phyloP scores from a whole-genome alignment of 2,329 filamentous ascomycete genomes.

The Ceratocystis ficicola region DNA sequence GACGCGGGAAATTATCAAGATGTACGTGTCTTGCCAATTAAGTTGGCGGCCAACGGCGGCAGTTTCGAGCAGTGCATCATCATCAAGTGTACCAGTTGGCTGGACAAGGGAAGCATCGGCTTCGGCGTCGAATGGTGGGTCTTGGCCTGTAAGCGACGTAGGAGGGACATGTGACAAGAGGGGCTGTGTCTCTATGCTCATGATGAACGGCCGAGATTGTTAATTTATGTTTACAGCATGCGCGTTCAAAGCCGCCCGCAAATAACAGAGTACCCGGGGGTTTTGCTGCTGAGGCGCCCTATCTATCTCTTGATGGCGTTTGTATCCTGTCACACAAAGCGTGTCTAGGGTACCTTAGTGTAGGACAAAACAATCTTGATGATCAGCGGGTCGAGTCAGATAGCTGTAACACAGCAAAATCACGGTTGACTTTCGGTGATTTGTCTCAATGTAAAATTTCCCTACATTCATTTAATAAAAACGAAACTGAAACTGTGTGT shows the following conservation, averaged over 20 bases:
- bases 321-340: background rate
- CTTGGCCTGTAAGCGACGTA: background rate
- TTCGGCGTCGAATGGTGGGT: background rate
- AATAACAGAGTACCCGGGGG: background rate
- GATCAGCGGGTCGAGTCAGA: no score
- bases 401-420: background rate
- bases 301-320: background rate
- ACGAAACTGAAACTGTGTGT: background rate
- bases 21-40: conserved; percentile 51
- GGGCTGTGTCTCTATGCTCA: conserved; percentile 13
- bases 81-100: conserved; percentile 33
- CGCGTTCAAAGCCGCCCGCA: background rate
- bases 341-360: background rate
- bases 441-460: background rate
- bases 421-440: background rate
- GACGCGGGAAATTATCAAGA: conserved; percentile 55
- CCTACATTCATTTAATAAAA: background rate
- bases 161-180: background rate
- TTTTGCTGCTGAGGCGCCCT: background rate
- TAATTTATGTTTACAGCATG: background rate
- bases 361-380: conserved; percentile 4
- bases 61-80: conserved; percentile 48
- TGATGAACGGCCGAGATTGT: background rate
- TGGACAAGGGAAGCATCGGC: background rate
- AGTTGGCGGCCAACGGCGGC: conserved; percentile 47